phyloP scores from a whole-genome alignment of 495 filamentous ascomycete species.

The Terfezia boudieri region DNA sequence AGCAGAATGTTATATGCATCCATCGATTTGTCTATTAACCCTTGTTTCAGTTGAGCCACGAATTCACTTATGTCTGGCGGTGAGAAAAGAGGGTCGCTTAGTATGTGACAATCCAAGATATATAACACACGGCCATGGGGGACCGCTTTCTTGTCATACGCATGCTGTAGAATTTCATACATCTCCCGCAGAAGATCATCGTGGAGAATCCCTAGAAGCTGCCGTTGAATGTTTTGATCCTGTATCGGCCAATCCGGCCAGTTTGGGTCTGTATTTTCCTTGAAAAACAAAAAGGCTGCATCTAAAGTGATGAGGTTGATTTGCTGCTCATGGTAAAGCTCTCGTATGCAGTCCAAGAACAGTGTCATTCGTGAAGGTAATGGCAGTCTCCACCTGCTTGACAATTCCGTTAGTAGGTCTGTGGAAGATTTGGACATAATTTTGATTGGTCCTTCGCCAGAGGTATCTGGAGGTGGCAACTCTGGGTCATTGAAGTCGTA shows the following conservation, averaged over 20 bases:
- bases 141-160: conserved; percentile 70
- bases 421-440: conserved; percentile 61
- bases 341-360: conserved; percentile 62
- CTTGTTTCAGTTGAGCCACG: conserved; percentile 42
- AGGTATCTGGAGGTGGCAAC: conserved; percentile 29
- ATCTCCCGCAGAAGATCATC: conserved; percentile 72
- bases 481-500: conserved; percentile 38
- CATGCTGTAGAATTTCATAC: conserved; percentile 63
- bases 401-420: conserved; percentile 67
- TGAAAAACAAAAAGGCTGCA: conserved; percentile 56
- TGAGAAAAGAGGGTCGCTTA: conserved; percentile 52
- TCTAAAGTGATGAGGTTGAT: conserved; percentile 62
- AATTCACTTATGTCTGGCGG: conserved; percentile 47
- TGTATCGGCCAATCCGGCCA: conserved; percentile 53
- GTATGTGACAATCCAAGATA: conserved; percentile 64
- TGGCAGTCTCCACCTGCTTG: conserved; percentile 76
- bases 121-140: conserved; percentile 58
- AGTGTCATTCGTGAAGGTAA: conserved; percentile 56
- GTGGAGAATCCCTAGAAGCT: conserved; percentile 50
- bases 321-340: conserved; percentile 72
- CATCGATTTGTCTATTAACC: conserved; percentile 47
- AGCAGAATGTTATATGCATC: conserved; percentile 34
- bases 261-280: conserved; percentile 34
- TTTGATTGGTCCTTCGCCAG: conserved; percentile 31
- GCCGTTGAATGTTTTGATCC: conserved; percentile 54